Percentiles rank a stretch among this genome's conserved stretches.
These are phyloP conservation scores for Magnolia kwangsiensis DNA, from an alignment of 164 flowering plant genomes.

Conservation along the genomic window DNA sequence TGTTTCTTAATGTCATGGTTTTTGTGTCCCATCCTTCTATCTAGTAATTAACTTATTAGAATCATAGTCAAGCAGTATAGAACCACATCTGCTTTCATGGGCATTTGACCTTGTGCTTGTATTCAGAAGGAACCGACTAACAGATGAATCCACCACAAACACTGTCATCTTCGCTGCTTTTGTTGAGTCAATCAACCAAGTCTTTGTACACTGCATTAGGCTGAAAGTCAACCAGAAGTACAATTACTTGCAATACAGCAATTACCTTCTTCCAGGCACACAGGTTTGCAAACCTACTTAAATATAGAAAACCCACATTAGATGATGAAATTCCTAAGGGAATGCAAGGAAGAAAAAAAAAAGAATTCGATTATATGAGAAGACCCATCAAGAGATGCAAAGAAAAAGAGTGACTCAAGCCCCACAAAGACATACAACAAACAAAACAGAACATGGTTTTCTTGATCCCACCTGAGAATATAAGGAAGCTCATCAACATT, in stretches of 20 bases:
- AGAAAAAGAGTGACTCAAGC: no score
- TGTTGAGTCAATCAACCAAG: constrained; percentile 55
- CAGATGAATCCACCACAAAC: constrained; percentile 33
- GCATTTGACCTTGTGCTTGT: constrained; percentile 64
- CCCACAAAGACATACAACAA: no score
- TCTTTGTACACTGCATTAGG: constrained; percentile 80
- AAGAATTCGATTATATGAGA: no score
- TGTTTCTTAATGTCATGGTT: constrained; percentile 45
- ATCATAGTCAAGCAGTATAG: constrained; percentile 64
- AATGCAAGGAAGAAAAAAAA: neutral
- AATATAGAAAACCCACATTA: no score
- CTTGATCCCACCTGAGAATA: no score
- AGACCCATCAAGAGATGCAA: no score
- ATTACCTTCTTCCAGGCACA: neutral
- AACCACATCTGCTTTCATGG: constrained; percentile 89
- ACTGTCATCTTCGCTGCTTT: constrained; percentile 78
- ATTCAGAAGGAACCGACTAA: constrained; percentile 53
- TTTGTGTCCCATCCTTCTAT: constrained; percentile 76
- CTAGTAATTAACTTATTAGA: constrained; percentile 75
- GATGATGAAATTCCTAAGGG: neutral
- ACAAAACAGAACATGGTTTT: no score
- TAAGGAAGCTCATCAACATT: no score
- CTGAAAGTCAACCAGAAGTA: constrained; percentile 23
- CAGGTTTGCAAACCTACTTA: neutral
- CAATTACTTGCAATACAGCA: neutral